These are phyloP conservation scores for Vitis rupestris DNA, from an alignment of 164 flowering plant species.

Conservation along the genomic window DNA sequence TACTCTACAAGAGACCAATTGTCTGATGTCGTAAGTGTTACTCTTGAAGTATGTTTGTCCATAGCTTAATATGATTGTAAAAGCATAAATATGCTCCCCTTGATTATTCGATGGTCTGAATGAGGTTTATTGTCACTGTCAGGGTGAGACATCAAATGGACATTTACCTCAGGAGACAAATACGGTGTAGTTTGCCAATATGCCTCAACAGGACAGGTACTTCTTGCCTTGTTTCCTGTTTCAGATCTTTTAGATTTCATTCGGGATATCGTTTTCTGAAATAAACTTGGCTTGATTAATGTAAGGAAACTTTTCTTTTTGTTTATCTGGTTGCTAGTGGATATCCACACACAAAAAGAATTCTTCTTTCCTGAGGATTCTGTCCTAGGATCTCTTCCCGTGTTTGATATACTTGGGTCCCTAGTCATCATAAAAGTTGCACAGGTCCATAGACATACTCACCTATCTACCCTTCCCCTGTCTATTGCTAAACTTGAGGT, in stretches of 20 bases:
- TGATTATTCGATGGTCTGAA: not conserved
- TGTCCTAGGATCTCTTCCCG: too few relatives aligned
- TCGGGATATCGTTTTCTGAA: not conserved
- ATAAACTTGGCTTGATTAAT: not conserved
- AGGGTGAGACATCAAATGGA: conserved; percentile 27
- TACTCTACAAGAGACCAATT: conserved; percentile 54
- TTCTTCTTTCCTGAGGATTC: too few relatives aligned
- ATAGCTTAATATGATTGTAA: not conserved
- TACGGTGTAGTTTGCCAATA: conserved; percentile 3
- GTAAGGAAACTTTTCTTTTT: not conserved
- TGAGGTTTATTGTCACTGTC: conserved; percentile 4
- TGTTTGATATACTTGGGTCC: too few relatives aligned
- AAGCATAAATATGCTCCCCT: not conserved
- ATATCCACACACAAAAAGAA: too few relatives aligned
- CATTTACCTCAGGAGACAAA: conserved; percentile 17
- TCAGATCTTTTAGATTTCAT: not conserved
- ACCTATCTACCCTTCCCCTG: too few relatives aligned
- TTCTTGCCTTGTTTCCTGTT: not conserved
- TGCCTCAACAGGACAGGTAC: not conserved
- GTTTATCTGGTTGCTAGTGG: not conserved
- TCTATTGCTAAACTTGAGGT: too few relatives aligned
- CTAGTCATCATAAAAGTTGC: too few relatives aligned
- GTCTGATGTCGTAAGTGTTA: conserved; percentile 26
- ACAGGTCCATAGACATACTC: too few relatives aligned
- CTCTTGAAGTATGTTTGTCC: conserved; percentile 1